Evolutionary conservation across 1,284 basidiomycete species (phyloP).

Genomic region (Xerocomus alliaceus): DNA sequence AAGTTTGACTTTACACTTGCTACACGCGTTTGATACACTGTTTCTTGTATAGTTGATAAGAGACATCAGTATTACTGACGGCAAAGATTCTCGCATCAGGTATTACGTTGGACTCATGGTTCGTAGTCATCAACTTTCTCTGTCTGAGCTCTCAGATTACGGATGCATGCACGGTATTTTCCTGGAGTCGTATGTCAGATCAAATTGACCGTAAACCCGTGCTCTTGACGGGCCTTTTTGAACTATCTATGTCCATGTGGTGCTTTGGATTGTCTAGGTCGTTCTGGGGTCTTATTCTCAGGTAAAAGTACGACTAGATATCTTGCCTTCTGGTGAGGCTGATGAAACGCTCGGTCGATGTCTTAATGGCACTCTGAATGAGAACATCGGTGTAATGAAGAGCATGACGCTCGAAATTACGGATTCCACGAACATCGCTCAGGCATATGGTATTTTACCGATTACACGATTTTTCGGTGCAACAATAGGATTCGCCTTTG

Average conservation of each 20-base stretch:
- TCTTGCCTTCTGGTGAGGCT: not conserved
- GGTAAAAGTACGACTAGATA: constrained; percentile 41
- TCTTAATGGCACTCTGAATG: constrained; percentile 49
- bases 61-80: constrained; percentile 54
- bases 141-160: not conserved
- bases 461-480: constrained; percentile 52
- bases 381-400: constrained; percentile 57
- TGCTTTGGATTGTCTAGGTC: constrained; percentile 69
- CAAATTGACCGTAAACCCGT: constrained; percentile 70
- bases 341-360: constrained; percentile 34
- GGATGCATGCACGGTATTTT: constrained; percentile 56
- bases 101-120: constrained; percentile 66
- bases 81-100: constrained; percentile 55
- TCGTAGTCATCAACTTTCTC: constrained; percentile 21
- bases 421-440: constrained; percentile 45
- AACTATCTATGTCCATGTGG: constrained; percentile 63
- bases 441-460: constrained; percentile 50
- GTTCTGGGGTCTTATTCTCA: constrained; percentile 61
- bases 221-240: constrained; percentile 63
- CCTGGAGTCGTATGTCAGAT: constrained; percentile 74
- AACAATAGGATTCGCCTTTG: constrained; percentile 48
- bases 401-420: constrained; percentile 46
- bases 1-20: constrained; percentile 11
- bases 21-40: not conserved
- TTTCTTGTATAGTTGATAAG: constrained; percentile 51